Evolutionary conservation across 2,329 filamentous ascomycete species (phyloP), one percentile per base, ranked within the genome.

Genomic region (Penicillium expansum): DNA sequence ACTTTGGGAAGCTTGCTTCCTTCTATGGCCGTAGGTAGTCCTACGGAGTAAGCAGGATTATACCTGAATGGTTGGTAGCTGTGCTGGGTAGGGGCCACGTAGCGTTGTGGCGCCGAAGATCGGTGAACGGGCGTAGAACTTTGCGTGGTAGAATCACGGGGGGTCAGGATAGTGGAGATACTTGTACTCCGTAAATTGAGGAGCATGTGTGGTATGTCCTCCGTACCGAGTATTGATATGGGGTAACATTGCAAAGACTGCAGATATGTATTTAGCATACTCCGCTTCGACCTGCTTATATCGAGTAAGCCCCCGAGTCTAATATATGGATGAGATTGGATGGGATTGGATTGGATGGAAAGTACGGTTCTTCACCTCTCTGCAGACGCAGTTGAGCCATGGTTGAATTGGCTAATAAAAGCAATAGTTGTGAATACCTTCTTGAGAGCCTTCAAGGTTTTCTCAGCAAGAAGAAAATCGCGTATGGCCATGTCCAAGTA

Each of bases 321-420:
- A 22, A 22, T 20, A 8, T 27, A 14, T 18, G 11, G 32, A 27
- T 16, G 16, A 33, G 44, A n/a, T 24, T n/a, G n/a, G n/a, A n/a
- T n/a, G n/a, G n/a, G n/a, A n/a, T n/a, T n/a, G n/a, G n/a, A n/a
- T n/a, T n/a, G n/a, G n/a, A n/a, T n/a, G n/a, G n/a, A n/a, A n/a
- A n/a, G n/a, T n/a, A n/a, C 20, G 7, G 18, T 22, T 24, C 20
- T 24, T 20, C 39, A 16, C 35, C 9, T 13, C 20, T 6, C 27
- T 5, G 20, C 20, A 24, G 27, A 54, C 9, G 4, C 48, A 50
- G 20, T 30, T 55, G 49, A 55, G 50, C 32, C 41, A 39, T 16
- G 48, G 24, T 56, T 57, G 48, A 32, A 56, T 55, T 47, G 24
- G 44, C 39, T 14, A 42, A 53, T 16, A 27, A 9, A 5, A 24